phyloP scores from a whole-genome alignment of 2,329 filamentous ascomycete species.

The Calonectria pauciramosa region DNA sequence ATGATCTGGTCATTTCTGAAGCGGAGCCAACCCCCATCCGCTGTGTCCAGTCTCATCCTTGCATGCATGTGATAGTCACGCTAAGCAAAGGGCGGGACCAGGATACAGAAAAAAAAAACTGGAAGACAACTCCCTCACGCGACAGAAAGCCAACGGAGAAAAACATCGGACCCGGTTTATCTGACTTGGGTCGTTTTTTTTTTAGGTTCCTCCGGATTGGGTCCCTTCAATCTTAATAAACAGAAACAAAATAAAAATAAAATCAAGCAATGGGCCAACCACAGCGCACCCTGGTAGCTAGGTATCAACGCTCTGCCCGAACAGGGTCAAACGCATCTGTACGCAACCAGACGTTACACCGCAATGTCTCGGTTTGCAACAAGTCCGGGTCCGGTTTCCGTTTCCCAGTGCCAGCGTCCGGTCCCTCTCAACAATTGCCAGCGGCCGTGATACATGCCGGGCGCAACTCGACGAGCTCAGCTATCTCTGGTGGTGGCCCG shows the following conservation, averaged over 20 bases:
- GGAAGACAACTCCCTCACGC: conserved; percentile 9
- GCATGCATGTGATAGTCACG: conserved; percentile 46
- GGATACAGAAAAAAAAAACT: conserved; percentile 3
- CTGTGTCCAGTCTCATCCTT: conserved; percentile 28
- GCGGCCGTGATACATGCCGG: background rate
- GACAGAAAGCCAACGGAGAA: background rate
- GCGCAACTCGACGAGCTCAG: background rate
- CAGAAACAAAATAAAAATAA: background rate
- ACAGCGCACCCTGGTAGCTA: background rate
- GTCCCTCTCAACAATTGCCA: background rate
- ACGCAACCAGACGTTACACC: background rate
- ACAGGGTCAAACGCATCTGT: background rate
- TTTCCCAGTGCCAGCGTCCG: background rate
- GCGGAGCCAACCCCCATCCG: conserved; percentile 28
- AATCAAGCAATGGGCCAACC: background rate
- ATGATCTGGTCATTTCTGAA: conserved; percentile 46
- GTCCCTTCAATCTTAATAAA: conserved; percentile 1
- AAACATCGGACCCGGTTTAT: conserved; percentile 12
- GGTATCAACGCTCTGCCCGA: background rate
- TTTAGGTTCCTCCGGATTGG: conserved; percentile 5
- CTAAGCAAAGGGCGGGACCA: conserved; percentile 43
- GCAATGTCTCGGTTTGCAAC: background rate
- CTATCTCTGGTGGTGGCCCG: background rate
- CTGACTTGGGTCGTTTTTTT: background rate
- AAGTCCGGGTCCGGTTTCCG: background rate